Base-by-base conservation (phyloP, 2,329 filamentous ascomycete genomes). In the Graphilbum ipis-grandicollis region DNA sequence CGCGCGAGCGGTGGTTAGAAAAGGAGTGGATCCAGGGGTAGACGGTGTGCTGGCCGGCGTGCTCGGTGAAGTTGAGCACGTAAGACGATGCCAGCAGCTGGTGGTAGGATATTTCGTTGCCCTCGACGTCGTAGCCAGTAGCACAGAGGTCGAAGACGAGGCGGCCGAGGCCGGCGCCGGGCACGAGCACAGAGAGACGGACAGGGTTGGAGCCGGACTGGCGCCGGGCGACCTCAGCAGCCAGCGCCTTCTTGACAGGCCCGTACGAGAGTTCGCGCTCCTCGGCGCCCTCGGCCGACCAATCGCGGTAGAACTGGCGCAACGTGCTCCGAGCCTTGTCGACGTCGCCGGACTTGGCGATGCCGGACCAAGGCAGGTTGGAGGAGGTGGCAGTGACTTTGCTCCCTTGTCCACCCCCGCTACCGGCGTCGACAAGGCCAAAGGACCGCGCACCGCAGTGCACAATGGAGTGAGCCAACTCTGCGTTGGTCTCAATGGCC, bases 51-150 rank as follows among this genome's bases (percentile, higher is more conserved):
- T 79, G 65, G 14, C 66, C 65, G 0, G 68, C 68, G 2, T 54
- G 51, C 1, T 60, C 48, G 5, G 76, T 81, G 47, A 65, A 66
- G 53, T 88, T 86, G 34, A 86, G 68, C 14, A 86, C 69, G 51
- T 81, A 77, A 0, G 70, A 72, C 6, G 82, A 92, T 2, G 84
- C 84, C 40, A 96, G 65, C n/a, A 98, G 70, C 53, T 93, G 84
- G 54, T 98, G 90, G 51, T 93, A 96, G 3, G 86, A 94, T 43
- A 96, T 93, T 57, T 98, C 82, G 51, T 94, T 96, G 21, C 88
- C 88, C 54, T 94, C 85, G 1, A 75, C 71, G 10, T 69, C 60
- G 54, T 75, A 92, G 10, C 90, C 86, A 1, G 61, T 63, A 21
- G 60, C 61, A 51, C 78, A 84, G 13, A 96, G 63, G 32, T 98